Conservation (phyloP, 2,329 filamentous ascomycete species). For the Pestalotiopsis sp. region DNA sequence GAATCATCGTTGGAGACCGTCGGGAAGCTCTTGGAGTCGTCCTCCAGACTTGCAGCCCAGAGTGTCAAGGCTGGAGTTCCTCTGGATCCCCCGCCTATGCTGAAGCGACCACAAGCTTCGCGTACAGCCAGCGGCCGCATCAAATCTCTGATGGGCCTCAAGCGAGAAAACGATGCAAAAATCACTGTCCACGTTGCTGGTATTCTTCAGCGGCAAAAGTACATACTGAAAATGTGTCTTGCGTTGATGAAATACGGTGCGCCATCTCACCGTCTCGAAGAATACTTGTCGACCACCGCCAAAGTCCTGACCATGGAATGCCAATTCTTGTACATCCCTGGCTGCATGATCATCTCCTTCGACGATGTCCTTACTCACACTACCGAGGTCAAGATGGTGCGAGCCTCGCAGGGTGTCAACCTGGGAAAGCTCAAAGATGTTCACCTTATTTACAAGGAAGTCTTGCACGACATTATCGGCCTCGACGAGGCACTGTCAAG, state of each 20-base stretch:
- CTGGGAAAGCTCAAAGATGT: constrained; percentile 64
- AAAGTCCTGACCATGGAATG: constrained; percentile 87
- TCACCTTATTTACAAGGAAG: constrained; percentile 66
- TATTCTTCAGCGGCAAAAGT: constrained; percentile 79
- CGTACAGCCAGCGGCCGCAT: constrained; percentile 38
- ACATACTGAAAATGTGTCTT: constrained; percentile 81
- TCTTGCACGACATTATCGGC: constrained; percentile 61
- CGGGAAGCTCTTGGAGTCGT: constrained; percentile 50
- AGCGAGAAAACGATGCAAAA: constrained; percentile 47
- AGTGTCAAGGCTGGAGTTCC: neutral
- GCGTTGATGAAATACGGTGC: constrained; percentile 90
- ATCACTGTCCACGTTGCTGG: constrained; percentile 59
- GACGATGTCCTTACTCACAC: constrained; percentile 70
- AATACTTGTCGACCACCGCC: constrained; percentile 89
- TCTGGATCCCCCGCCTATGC: constrained; percentile 19
- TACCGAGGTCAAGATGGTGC: constrained; percentile 67
- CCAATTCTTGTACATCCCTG: constrained; percentile 87
- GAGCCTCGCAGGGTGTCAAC: constrained; percentile 59
- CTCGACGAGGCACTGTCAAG: constrained; percentile 59
- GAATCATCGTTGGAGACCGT: constrained; percentile 50
- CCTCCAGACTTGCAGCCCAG: constrained; percentile 30
- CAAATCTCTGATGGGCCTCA: constrained; percentile 33
- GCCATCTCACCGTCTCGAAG: constrained; percentile 87
- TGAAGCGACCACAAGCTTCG: constrained; percentile 39
- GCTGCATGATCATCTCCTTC: constrained; percentile 94